Conservation (phyloP, 2,329 filamentous ascomycete species). For the Penicillium griseofulvum region DNA sequence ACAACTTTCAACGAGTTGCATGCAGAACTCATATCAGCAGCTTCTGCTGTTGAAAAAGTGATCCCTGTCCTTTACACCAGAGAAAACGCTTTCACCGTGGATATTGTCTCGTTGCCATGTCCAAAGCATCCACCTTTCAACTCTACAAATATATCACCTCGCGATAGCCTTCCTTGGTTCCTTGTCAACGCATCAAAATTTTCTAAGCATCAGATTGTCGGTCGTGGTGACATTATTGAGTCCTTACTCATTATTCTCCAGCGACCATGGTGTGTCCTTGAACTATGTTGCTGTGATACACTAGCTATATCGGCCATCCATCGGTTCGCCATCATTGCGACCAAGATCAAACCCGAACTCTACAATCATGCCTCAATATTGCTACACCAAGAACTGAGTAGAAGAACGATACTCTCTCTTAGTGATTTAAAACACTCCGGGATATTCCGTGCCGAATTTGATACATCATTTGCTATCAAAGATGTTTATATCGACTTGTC, state of each 20-base stretch:
- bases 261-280: neutral
- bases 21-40: neutral
- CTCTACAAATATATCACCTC: neutral
- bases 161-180: neutral
- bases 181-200: neutral
- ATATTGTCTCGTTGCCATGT: neutral
- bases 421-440: neutral
- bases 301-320: neutral
- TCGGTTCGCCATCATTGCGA: neutral
- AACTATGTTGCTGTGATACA: neutral
- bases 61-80: neutral
- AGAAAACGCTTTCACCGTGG: neutral
- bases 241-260: neutral
- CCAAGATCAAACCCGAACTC: neutral
- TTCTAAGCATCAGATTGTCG: neutral
- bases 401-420: neutral
- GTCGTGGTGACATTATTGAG: neutral
- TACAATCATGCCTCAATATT: neutral
- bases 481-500: neutral
- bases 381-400: neutral
- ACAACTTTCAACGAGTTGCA: neutral
- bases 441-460: neutral
- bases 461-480: neutral
- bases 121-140: neutral
- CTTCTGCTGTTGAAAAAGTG: neutral